Percentiles rank a stretch among this genome's conserved stretches.
phyloP scores from a whole-genome alignment of 352 stramenopile species.

The Globisporangium sylvaticum region DNA sequence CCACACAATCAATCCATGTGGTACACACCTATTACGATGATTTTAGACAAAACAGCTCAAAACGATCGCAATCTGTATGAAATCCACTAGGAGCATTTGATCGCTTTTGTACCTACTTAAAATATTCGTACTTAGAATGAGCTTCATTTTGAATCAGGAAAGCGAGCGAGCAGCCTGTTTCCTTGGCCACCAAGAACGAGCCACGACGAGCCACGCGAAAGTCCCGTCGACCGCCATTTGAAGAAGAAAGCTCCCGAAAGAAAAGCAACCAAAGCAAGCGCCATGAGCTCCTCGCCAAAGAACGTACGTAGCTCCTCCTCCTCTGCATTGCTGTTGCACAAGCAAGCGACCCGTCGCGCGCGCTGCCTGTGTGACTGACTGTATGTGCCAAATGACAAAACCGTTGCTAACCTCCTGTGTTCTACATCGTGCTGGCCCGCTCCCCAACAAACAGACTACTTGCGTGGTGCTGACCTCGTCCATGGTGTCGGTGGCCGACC shows the following conservation, averaged over 20 bases:
- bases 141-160: neutral
- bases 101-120: too few relatives aligned
- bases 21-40: too few relatives aligned
- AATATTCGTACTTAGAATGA: neutral
- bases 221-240: neutral
- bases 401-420: neutral
- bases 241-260: neutral
- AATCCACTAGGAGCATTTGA: too few relatives aligned
- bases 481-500: constrained; percentile 66
- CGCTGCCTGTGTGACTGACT: neutral
- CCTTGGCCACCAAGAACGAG: neutral
- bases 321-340: neutral
- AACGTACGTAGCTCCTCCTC: neutral
- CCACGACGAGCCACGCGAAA: neutral
- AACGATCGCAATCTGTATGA: too few relatives aligned
- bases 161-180: neutral
- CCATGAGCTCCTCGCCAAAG: constrained; percentile 6
- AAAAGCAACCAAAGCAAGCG: neutral
- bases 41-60: too few relatives aligned
- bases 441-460: constrained; percentile 16
- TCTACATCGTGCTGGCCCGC: neutral
- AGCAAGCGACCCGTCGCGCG: neutral
- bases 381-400: neutral
- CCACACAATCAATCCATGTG: too few relatives aligned
- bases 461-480: constrained; percentile 78